These are phyloP conservation scores for Triangularia setosa DNA, from an alignment of 2,329 filamentous ascomycete genomes.

Conservation along the genomic window DNA sequence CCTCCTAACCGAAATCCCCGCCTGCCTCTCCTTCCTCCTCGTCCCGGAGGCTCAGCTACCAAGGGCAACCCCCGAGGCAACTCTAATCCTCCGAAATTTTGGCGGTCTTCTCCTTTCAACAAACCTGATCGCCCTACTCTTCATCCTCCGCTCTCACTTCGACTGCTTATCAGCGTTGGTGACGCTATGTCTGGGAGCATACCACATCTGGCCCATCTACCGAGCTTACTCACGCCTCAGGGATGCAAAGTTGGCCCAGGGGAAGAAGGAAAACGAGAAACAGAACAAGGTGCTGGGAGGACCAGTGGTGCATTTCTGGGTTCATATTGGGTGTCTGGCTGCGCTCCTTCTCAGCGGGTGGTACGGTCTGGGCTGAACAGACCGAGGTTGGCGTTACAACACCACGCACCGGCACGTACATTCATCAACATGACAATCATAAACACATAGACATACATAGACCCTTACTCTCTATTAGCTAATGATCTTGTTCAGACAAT, in stretches of 20 bases:
- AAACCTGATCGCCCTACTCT: neutral
- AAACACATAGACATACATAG: constrained; percentile 2
- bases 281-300: neutral
- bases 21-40: constrained; percentile 1
- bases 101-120: neutral
- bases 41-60: neutral
- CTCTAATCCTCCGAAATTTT: neutral
- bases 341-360: neutral
- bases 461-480: constrained; percentile 28
- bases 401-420: too few species aligned
- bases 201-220: neutral
- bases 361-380: neutral
- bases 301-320: neutral
- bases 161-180: neutral
- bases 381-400: too few species aligned
- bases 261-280: neutral
- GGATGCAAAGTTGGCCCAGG: neutral
- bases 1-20: neutral
- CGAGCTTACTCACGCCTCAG: neutral
- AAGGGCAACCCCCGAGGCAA: neutral
- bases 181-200: neutral
- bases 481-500: constrained; percentile 21
- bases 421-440: neutral
- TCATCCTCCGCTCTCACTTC: neutral
- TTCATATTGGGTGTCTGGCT: neutral